Evolutionary conservation across 345 rosid species (phyloP), one percentile per base, ranked within the genome.

Genomic region (Eucalyptus tenuipes): DNA sequence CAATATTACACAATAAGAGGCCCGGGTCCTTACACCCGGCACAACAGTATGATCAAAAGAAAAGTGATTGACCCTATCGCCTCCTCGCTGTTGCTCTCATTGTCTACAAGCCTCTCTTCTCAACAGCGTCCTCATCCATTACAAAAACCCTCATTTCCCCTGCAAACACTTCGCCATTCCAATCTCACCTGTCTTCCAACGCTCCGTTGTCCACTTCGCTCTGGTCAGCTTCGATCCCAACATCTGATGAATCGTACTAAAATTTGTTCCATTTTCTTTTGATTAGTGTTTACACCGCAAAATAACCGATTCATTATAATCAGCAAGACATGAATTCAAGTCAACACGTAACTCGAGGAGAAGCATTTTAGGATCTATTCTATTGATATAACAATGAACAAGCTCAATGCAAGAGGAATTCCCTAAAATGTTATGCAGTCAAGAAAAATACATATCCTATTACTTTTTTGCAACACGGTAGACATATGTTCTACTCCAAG

Each of bases 161-260:
- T 55, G 29, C 29, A 55, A 55, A 55, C 61, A 24, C 6, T 24
- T 55, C 61, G 57, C 57, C 57, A 52, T 2, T 1, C 61, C 61
- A 24, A 4, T 55, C 61, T 55, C 57, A 49, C 24, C 57, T 1
- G 1, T 52, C 55, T 1, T 18, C 1, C 55, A 2, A 1, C 0
- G 55, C 55, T 52, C 24, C 55, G 1, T 18, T 1, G 55, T 55
- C 61, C 61, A 4, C 61, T 9, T 55, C 61, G 27, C 29, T 22
- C 6, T 22, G 0, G 27, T 55, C 61, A 1, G 59, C 27, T 53
- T 53, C 59, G 25, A 53, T 53, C 59, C 59, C 27, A 1, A 53
- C 59, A 2, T 22, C 61, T 1, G 2, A 55, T 1, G 29, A 55
- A 55, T 22, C 12, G 29, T 55, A 55, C 27, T 24, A 8, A 5